Conservation (phyloP, 768 basidiomycete species). For the Boletus sp. region DNA sequence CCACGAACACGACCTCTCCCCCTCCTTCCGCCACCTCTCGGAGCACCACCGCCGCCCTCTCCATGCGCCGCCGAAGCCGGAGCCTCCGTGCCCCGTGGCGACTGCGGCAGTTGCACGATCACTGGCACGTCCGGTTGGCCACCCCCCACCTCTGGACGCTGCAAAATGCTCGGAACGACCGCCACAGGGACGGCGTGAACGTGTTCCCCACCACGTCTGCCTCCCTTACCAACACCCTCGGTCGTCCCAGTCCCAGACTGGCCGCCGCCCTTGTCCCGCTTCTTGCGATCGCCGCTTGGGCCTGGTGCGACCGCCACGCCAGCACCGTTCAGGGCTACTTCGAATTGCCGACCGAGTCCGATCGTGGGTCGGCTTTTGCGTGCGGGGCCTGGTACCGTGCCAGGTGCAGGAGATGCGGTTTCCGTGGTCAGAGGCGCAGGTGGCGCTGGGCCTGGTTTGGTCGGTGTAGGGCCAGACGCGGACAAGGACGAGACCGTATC, state of each 20-base stretch:
- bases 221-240: not conserved
- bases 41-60: not conserved
- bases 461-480: not conserved
- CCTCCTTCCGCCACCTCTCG: slow-evolving; percentile 25
- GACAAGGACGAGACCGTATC: not conserved
- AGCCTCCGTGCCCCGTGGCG: slow-evolving; percentile 6
- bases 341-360: slow-evolving; percentile 66
- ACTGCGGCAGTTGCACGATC: slow-evolving; percentile 13
- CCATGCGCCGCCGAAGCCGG: not conserved
- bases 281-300: slow-evolving; percentile 28
- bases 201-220: slow-evolving; percentile 19
- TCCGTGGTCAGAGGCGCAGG: not conserved
- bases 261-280: slow-evolving; percentile 34
- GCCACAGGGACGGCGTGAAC: not conserved
- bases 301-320: slow-evolving; percentile 41
- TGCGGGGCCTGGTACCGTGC: slow-evolving; percentile 13
- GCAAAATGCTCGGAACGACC: slow-evolving; percentile 23
- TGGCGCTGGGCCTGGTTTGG: not conserved
- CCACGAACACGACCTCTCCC: slow-evolving; percentile 35
- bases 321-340: slow-evolving; percentile 66
- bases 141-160: slow-evolving; percentile 21
- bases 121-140: slow-evolving; percentile 5
- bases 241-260: slow-evolving; percentile 5
- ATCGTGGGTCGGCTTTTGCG: slow-evolving; percentile 58
- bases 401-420: slow-evolving; percentile 5